Evolutionary conservation across 2,329 filamentous ascomycete genomes (phyloP).

Genomic region (Fusarium sororula): DNA sequence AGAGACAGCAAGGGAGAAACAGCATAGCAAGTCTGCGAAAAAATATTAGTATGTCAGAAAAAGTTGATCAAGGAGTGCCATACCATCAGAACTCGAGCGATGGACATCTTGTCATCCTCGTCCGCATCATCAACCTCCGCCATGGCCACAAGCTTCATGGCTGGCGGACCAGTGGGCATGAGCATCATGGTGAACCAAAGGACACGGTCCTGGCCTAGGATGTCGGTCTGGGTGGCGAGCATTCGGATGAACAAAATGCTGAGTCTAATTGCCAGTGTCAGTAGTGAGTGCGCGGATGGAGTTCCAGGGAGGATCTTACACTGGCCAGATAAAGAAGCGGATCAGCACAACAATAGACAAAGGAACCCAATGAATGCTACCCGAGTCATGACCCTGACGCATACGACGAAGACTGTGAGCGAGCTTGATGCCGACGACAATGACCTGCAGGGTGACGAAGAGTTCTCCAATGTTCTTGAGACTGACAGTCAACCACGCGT

Average conservation of each 20-base stretch:
- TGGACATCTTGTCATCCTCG: constrained; percentile 30
- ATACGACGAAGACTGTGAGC: constrained; percentile 28
- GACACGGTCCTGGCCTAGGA: constrained; percentile 16
- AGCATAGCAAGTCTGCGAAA: constrained; percentile 14
- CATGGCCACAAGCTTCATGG: constrained; percentile 29
- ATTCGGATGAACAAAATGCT: constrained; percentile 23
- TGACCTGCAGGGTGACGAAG: constrained; percentile 25
- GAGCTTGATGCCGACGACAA: constrained; percentile 27
- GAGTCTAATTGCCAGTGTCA: not conserved
- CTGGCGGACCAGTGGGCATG: constrained; percentile 19
- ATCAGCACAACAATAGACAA: constrained; percentile 8
- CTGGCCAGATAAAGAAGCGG: constrained; percentile 21
- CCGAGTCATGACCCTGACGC: constrained; percentile 16
- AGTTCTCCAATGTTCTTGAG: constrained; percentile 29
- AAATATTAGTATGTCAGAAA: not conserved
- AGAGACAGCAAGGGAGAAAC: constrained; percentile 21
- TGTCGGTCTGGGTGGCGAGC: constrained; percentile 2
- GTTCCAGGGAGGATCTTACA: not conserved
- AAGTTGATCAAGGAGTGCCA: accelerated
- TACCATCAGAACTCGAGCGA: constrained; percentile 25
- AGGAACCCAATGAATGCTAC: constrained; percentile 6
- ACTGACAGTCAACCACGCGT: constrained; percentile 26
- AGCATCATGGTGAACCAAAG: constrained; percentile 31
- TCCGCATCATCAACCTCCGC: constrained; percentile 25
- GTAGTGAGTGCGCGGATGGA: not conserved